These are phyloP conservation scores for Chalciporus piperatus DNA, from an alignment of 768 basidiomycete species.

Conservation along the genomic window DNA sequence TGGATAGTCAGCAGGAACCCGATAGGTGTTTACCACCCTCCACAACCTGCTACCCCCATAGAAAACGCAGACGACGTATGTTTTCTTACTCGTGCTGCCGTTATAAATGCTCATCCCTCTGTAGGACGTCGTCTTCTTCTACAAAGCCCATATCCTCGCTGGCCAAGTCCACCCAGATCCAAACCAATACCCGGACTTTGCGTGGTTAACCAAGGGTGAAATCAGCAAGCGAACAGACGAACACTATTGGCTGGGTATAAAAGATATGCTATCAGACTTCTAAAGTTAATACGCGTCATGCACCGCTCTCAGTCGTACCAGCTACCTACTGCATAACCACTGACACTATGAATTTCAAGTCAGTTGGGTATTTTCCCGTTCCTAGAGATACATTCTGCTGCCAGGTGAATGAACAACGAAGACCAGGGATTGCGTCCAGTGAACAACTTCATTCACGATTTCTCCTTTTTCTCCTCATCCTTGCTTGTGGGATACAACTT, in stretches of 20 bases:
- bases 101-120: slow-evolving; percentile 1
- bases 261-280: slow-evolving; percentile 76
- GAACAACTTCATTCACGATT: neutral
- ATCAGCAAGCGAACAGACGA: slow-evolving; percentile 64
- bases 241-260: slow-evolving; percentile 74
- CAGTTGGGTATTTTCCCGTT: neutral
- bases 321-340: neutral
- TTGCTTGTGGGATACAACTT: slow-evolving; percentile 20
- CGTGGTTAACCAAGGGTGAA: slow-evolving; percentile 94
- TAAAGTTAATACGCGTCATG: slow-evolving; percentile 15
- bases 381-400: too few relatives aligned
- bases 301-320: neutral
- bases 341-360: neutral
- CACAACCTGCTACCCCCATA: slow-evolving; percentile 28
- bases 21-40: slow-evolving; percentile 70
- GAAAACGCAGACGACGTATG: slow-evolving; percentile 38
- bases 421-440: too few relatives aligned
- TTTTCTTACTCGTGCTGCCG: neutral
- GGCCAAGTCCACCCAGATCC: slow-evolving; percentile 70
- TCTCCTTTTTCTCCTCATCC: neutral
- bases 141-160: slow-evolving; percentile 89
- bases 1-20: slow-evolving; percentile 94
- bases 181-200: slow-evolving; percentile 67
- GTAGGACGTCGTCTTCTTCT: slow-evolving; percentile 82
- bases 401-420: too few relatives aligned